These are phyloP conservation scores for Passalora sequoiae DNA, from an alignment of 2,329 filamentous ascomycete genomes.

Conservation along the genomic window DNA sequence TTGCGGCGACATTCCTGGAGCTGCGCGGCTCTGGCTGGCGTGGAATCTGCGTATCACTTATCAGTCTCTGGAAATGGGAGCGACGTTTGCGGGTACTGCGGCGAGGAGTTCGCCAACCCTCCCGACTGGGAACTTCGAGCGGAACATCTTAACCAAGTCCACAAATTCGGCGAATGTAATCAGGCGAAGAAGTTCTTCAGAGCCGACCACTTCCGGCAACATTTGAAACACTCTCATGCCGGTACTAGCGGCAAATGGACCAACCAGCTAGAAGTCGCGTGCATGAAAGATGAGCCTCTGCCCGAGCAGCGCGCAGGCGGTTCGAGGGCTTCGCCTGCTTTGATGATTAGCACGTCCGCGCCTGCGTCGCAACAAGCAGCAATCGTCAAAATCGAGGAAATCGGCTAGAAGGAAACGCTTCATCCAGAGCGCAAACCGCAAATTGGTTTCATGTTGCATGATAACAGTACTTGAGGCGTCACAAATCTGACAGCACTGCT, in stretches of 20 bases:
- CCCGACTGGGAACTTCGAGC: conserved; percentile 84
- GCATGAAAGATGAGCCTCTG: conserved; percentile 83
- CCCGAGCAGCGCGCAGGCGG: conserved; percentile 36
- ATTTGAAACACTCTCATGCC: conserved; percentile 94
- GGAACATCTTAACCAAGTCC: conserved; percentile 79
- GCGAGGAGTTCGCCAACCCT: conserved; percentile 82
- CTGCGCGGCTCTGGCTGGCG: conserved; percentile 72
- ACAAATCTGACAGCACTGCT: background rate
- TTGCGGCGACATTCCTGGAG: conserved; percentile 93
- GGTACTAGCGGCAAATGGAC: conserved; percentile 98
- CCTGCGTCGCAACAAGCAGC: conserved; percentile 8
- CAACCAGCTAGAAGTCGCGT: conserved; percentile 93
- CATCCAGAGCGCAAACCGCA: background rate
- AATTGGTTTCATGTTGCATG: background rate
- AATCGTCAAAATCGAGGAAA: background rate
- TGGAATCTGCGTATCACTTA: conserved; percentile 79
- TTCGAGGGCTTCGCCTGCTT: conserved; percentile 11
- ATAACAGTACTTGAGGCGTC: background rate
- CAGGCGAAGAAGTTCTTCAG: conserved; percentile 97
- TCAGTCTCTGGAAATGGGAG: conserved; percentile 57
- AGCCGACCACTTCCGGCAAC: conserved; percentile 95
- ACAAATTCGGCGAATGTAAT: conserved; percentile 98
- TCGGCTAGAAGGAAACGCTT: background rate
- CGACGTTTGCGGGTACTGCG: conserved; percentile 92
- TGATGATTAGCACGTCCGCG: conserved; percentile 27